Conservation (phyloP, 2,329 filamentous ascomycete genomes). For the Botrytis fragariae region DNA sequence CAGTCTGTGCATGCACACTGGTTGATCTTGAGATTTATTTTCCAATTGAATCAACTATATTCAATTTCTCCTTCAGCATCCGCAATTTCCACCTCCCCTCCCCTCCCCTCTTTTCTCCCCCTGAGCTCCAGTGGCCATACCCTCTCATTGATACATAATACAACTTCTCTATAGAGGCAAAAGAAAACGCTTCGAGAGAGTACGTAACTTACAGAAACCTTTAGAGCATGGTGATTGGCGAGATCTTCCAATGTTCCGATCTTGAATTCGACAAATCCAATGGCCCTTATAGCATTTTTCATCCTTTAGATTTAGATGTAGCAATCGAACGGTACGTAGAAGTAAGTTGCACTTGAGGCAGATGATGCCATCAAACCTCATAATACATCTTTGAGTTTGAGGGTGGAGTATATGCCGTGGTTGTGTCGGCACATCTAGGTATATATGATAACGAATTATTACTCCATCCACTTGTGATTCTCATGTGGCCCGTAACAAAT, state of each 20-base stretch:
- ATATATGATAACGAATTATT: neutral
- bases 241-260: neutral
- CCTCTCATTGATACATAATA: neutral
- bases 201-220: neutral
- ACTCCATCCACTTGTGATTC: neutral
- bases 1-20: neutral
- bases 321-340: neutral
- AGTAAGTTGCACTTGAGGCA: neutral
- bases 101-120: neutral
- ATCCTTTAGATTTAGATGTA: neutral
- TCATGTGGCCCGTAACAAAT: neutral
- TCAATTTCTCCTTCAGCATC: neutral
- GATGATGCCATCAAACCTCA: neutral
- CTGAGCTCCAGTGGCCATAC: neutral
- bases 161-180: neutral
- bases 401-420: neutral
- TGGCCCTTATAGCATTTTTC: neutral
- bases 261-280: neutral
- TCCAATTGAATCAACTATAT: neutral
- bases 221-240: neutral
- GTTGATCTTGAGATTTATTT: neutral
- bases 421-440: neutral
- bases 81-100: neutral
- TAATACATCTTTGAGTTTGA: neutral
- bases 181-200: neutral